Evolutionary conservation across 306 rosid genomes (phyloP).

Genomic region (Prunus kanzakura): DNA sequence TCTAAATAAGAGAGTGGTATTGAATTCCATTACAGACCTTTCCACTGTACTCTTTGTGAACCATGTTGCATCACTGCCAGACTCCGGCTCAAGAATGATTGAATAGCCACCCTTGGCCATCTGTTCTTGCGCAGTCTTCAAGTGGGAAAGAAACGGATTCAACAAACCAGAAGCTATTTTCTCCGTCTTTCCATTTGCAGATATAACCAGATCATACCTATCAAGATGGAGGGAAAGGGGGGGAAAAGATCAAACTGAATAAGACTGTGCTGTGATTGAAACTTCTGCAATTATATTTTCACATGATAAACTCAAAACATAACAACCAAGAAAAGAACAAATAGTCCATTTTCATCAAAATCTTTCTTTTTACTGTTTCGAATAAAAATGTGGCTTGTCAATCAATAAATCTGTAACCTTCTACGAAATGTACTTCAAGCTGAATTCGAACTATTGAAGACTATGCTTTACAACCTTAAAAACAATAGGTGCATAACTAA

Average conservation of each 20-base stretch:
- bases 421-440: neutral
- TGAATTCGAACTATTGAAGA: neutral
- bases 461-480: neutral
- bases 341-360: neutral
- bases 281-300: neutral
- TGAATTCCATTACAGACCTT: conserved; percentile 47
- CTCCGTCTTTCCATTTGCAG: conserved; percentile 83
- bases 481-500: neutral
- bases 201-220: conserved; percentile 93
- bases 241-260: conserved; percentile 13
- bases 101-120: conserved; percentile 96
- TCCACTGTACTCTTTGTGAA: conserved; percentile 82
- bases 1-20: neutral
- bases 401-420: neutral
- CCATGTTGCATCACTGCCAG: conserved; percentile 53
- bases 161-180: conserved; percentile 91
- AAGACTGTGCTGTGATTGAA: neutral
- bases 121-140: conserved; percentile 95
- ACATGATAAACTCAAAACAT: neutral
- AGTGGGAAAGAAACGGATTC: conserved; percentile 83
- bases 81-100: conserved; percentile 78
- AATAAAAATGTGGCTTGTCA: neutral
- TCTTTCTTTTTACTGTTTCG: neutral
- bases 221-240: conserved; percentile 6
- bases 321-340: neutral